phyloP scores from a whole-genome alignment of 306 rosid species.

The Dryas alaskensis region DNA sequence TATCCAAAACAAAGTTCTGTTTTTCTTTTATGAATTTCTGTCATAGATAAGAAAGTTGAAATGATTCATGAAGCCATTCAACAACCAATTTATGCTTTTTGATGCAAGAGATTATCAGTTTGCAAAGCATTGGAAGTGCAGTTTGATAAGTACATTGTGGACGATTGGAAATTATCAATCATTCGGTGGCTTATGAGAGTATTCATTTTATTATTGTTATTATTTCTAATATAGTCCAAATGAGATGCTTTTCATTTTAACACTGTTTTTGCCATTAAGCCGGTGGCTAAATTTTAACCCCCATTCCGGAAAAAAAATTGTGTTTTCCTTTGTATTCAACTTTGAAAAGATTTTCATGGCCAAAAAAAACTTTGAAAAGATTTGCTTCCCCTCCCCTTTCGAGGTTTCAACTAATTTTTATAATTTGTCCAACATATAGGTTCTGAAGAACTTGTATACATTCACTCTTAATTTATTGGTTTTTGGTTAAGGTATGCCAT shows the following conservation, averaged over 20 bases:
- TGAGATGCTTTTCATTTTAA: not conserved
- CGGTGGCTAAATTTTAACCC: no score
- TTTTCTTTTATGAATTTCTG: slow-evolving; percentile 13
- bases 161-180: not conserved
- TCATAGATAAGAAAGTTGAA: not conserved
- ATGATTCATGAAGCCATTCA: not conserved
- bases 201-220: not conserved
- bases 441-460: no score
- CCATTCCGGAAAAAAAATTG: no score
- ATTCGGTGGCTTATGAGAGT: not conserved
- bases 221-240: not conserved
- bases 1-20: not conserved
- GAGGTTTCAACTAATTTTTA: no score
- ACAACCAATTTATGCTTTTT: slow-evolving; percentile 9
- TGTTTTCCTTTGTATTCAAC: no score
- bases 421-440: no score
- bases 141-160: not conserved
- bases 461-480: no score
- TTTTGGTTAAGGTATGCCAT: not conserved
- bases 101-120: slow-evolving; percentile 9
- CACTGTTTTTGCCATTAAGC: not conserved
- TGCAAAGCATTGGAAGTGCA: not conserved
- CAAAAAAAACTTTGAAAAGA: no score
- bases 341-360: no score
- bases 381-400: no score